Conservation (phyloP, 2,329 filamentous ascomycete genomes). For the Diaporthe humulicola region DNA sequence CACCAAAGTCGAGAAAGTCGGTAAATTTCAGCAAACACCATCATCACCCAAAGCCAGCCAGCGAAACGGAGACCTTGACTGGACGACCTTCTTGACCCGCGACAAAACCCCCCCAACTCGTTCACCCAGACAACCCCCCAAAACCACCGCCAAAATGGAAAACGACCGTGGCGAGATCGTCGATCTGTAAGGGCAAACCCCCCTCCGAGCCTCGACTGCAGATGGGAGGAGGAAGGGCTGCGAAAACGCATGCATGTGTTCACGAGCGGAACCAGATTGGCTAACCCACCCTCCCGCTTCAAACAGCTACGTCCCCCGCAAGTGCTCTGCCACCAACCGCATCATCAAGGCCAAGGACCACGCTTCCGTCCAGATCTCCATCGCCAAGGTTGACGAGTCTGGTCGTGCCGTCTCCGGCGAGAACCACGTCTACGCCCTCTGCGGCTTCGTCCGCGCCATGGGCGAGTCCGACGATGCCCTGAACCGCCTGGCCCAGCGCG, state of each 20-base stretch:
- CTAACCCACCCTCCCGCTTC: slow-evolving; percentile 45
- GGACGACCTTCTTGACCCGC: slow-evolving; percentile 48
- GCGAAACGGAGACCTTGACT: slow-evolving; percentile 41
- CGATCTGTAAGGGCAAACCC: slow-evolving; percentile 82
- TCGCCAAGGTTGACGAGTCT: slow-evolving; percentile 99
- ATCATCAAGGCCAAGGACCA: slow-evolving; percentile 99
- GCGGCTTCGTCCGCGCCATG: slow-evolving; percentile 97
- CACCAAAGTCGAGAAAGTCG: slow-evolving; percentile 36
- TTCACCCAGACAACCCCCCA: slow-evolving; percentile 49
- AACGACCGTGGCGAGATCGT: slow-evolving; percentile 98
- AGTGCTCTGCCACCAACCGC: slow-evolving; percentile 98
- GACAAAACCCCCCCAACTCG: slow-evolving; percentile 48
- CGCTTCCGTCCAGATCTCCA: slow-evolving; percentile 95
- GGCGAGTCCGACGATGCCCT: slow-evolving; percentile 97
- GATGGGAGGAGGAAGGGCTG: slow-evolving; percentile 34
- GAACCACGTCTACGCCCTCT: slow-evolving; percentile 97
- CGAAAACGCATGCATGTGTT: slow-evolving; percentile 1
- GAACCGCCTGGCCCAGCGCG: slow-evolving; percentile 95
- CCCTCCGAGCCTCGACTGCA: slow-evolving; percentile 18
- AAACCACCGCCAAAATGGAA: slow-evolving; percentile 83
- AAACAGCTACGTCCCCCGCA: slow-evolving; percentile 93
- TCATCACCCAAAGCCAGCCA: slow-evolving; percentile 23
- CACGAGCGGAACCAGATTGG: slow-evolving; percentile 22
- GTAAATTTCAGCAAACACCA: slow-evolving; percentile 38
- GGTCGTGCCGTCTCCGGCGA: slow-evolving; percentile 93